Evolutionary conservation across 2,329 filamentous ascomycete species (phyloP).

Genomic region (Hypoxylon sp.): DNA sequence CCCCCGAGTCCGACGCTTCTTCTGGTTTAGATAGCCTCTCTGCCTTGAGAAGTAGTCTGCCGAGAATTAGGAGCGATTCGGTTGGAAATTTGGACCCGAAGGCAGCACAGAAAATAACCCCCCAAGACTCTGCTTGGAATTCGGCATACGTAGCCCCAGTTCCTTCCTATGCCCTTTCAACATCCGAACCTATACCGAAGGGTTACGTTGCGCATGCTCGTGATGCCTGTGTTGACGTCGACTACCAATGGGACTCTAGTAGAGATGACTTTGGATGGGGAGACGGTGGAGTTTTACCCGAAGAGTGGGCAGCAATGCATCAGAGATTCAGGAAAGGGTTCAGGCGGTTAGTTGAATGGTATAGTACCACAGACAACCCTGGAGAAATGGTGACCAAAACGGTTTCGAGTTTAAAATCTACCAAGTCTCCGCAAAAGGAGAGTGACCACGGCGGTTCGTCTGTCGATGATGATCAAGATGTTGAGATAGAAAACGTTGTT

Average conservation of each 20-base stretch:
- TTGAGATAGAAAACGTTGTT: slow-evolving; percentile 81
- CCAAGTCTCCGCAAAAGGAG: slow-evolving; percentile 43
- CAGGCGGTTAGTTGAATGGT: slow-evolving; percentile 86
- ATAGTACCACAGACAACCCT: slow-evolving; percentile 70
- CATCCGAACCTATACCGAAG: slow-evolving; percentile 83
- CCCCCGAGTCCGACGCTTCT: slow-evolving; percentile 38
- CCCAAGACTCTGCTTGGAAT: slow-evolving; percentile 33
- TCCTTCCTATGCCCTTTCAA: slow-evolving; percentile 86
- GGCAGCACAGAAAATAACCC: slow-evolving; percentile 20
- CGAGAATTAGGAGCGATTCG: slow-evolving; percentile 34
- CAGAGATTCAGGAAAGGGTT: slow-evolving; percentile 86
- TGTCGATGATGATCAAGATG: slow-evolving; percentile 63
- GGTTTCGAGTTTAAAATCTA: slow-evolving; percentile 42
- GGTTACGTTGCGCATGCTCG: slow-evolving; percentile 93
- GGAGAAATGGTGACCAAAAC: slow-evolving; percentile 67
- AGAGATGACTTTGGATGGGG: slow-evolving; percentile 84
- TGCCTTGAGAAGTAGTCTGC: slow-evolving; percentile 41
- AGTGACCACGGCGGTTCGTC: slow-evolving; percentile 55
- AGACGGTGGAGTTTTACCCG: slow-evolving; percentile 86
- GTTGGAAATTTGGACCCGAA: slow-evolving; percentile 28
- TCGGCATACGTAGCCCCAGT: slow-evolving; percentile 79
- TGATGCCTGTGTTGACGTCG: slow-evolving; percentile 87
- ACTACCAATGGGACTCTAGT: slow-evolving; percentile 97
- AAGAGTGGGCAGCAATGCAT: slow-evolving; percentile 98
- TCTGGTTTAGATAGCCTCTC: slow-evolving; percentile 47